Evolutionary conservation across 768 basidiomycete species (phyloP).

Genomic region (Boletus reticuloceps): DNA sequence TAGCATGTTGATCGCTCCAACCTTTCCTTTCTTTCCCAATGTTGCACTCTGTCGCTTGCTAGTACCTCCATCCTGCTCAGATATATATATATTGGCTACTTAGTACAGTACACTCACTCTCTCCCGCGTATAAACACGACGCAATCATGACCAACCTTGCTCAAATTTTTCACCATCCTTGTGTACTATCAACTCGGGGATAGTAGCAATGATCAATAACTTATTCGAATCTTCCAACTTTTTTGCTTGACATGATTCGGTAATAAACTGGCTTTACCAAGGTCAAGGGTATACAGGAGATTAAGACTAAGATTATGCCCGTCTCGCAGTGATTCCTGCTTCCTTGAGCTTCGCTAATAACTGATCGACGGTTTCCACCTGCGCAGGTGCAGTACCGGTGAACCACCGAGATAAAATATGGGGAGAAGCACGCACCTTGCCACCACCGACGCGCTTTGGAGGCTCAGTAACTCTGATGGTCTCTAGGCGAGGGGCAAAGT

Average conservation of each 20-base stretch:
- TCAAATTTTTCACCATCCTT: constrained; percentile 6
- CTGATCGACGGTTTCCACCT: constrained; percentile 86
- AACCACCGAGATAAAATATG: not conserved
- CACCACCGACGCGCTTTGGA: constrained; percentile 85
- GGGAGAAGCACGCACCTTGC: constrained; percentile 56
- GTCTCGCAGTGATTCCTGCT: constrained; percentile 54
- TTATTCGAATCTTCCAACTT: constrained; percentile 1
- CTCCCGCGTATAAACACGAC: constrained; percentile 7
- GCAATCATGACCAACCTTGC: constrained; percentile 9
- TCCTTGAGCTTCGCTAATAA: constrained; percentile 86
- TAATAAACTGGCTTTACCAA: not conserved
- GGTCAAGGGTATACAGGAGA: constrained; percentile 4
- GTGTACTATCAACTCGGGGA: constrained; percentile 9
- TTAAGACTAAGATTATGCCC: constrained; percentile 12
- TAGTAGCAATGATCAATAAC: constrained; percentile 14
- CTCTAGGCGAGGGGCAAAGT: constrained; percentile 80
- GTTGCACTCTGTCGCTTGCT: constrained; percentile 8
- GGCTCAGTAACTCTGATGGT: constrained; percentile 88
- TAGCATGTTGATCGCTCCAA: constrained; percentile 27
- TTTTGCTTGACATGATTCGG: not conserved
- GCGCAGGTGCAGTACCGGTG: not conserved
- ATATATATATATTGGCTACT: constrained; percentile 28
- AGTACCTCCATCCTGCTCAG: constrained; percentile 14
- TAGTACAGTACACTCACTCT: constrained; percentile 13
- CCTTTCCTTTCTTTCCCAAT: constrained; percentile 2